Percentiles rank a stretch among this genome's conserved stretches.
phyloP scores from a whole-genome alignment of 2,329 filamentous ascomycete species.

The Neoascochyta sp. region DNA sequence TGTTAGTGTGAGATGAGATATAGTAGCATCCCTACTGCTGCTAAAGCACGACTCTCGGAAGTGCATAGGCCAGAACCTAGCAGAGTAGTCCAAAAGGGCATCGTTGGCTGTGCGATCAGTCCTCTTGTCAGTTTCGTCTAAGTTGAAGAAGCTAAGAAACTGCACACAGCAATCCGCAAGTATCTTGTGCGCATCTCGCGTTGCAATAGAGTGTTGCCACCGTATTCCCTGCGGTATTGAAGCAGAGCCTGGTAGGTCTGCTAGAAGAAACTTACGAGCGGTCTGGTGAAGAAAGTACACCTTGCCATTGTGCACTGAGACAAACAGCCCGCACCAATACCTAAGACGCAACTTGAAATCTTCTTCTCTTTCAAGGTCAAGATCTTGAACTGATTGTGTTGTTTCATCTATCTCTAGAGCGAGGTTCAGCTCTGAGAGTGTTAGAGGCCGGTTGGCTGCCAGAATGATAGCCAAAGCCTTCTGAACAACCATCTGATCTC shows the following conservation, averaged over 20 bases:
- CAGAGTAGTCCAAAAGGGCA: constrained; percentile 8
- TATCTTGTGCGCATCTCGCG: constrained; percentile 6
- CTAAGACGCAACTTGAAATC: constrained; percentile 12
- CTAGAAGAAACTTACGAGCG: constrained; percentile 12
- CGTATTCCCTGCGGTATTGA: constrained; percentile 2
- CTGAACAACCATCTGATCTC: constrained; percentile 6
- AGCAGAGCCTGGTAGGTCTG: constrained; percentile 3
- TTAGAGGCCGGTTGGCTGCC: constrained; percentile 10
- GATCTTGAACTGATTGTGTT: constrained; percentile 4
- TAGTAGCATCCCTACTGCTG: constrained; percentile 1
- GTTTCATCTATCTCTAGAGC: constrained; percentile 7
- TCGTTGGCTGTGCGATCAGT: neutral
- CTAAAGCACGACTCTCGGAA: constrained; percentile 8
- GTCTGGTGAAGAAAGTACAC: constrained; percentile 14
- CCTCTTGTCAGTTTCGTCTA: constrained; percentile 1
- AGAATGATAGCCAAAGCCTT: constrained; percentile 10
- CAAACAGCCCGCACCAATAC: constrained; percentile 11
- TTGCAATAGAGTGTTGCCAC: constrained; percentile 8
- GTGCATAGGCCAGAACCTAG: constrained; percentile 10
- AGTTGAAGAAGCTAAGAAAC: constrained; percentile 9
- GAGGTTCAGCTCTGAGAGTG: constrained; percentile 11
- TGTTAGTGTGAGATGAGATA: no score
- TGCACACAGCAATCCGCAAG: constrained; percentile 10
- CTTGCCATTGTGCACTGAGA: constrained; percentile 9
- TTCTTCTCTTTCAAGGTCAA: constrained; percentile 8